phyloP scores from a whole-genome alignment of 2,329 filamentous ascomycete species.

The Nemania sp. region DNA sequence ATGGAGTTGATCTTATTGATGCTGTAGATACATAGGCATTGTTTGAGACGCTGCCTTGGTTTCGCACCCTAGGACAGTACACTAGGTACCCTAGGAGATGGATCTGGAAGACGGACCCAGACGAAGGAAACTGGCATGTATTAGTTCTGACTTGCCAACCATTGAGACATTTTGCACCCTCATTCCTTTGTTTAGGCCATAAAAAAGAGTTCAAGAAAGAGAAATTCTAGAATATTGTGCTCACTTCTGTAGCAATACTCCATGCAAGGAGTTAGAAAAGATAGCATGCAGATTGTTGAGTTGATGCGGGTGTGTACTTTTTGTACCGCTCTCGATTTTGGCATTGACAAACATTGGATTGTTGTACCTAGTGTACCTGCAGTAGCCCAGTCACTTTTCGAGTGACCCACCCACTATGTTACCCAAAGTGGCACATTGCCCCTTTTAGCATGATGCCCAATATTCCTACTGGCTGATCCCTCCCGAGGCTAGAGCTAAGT shows the following conservation, averaged over 20 bases:
- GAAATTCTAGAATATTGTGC: slow-evolving; percentile 7
- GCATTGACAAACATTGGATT: not conserved
- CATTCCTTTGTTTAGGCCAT: not conserved
- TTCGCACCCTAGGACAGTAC: too few species aligned
- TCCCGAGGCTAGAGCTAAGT: slow-evolving; percentile 16
- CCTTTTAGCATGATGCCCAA: slow-evolving; percentile 13
- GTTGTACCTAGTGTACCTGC: slow-evolving; percentile 26
- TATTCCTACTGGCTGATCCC: slow-evolving; percentile 26
- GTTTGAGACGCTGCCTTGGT: too few species aligned
- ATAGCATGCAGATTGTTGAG: not conserved
- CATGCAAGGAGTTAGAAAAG: not conserved
- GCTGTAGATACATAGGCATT: too few species aligned
- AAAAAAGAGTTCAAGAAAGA: not conserved
- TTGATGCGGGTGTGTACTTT: not conserved
- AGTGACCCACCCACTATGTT: slow-evolving; percentile 4
- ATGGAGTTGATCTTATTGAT: too few species aligned
- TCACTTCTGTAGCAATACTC: not conserved
- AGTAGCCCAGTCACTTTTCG: slow-evolving; percentile 12
- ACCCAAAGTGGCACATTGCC: slow-evolving; percentile 7
- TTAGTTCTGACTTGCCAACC: slow-evolving; percentile 5
- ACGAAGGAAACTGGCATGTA: slow-evolving; percentile 1
- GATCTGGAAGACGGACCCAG: too few species aligned
- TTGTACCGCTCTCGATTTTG: too few species aligned
- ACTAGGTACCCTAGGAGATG: too few species aligned
- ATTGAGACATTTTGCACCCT: slow-evolving; percentile 7